These are phyloP conservation scores for Colletotrichum liaoningense DNA, from an alignment of 2,329 filamentous ascomycete genomes.

Conservation along the genomic window DNA sequence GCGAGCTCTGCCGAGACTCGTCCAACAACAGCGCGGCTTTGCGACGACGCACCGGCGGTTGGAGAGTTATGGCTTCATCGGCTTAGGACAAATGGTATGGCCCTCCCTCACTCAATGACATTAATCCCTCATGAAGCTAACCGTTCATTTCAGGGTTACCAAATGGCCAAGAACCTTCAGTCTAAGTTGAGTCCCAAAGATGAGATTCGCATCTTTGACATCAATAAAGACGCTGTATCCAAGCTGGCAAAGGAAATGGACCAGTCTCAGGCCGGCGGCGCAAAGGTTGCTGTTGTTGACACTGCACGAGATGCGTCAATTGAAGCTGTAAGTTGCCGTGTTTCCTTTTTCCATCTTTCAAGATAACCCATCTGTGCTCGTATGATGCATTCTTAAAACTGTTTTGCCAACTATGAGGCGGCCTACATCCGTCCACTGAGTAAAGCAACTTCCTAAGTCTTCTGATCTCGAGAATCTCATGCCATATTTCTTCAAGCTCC, in stretches of 20 bases:
- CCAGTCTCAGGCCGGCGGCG: constrained; percentile 55
- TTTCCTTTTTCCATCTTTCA: constrained; percentile 1
- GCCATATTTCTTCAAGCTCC: not conserved
- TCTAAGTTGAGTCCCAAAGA: constrained; percentile 64
- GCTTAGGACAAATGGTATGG: constrained; percentile 70
- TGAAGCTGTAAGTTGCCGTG: constrained; percentile 61
- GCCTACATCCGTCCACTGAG: not conserved
- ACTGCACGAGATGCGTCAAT: constrained; percentile 61
- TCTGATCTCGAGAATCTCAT: not conserved
- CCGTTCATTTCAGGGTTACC: constrained; percentile 60
- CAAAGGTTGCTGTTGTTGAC: constrained; percentile 56
- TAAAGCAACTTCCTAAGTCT: not conserved
- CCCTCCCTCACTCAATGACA: not conserved
- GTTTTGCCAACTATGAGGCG: constrained; percentile 6
- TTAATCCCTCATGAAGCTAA: not conserved
- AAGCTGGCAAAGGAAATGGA: constrained; percentile 60
- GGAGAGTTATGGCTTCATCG: constrained; percentile 69
- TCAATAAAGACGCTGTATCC: constrained; percentile 62
- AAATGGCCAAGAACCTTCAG: constrained; percentile 73
- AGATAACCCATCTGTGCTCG: constrained; percentile 29
- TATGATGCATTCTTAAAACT: constrained; percentile 3
- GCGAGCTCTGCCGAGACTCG: constrained; percentile 42
- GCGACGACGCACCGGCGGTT: constrained; percentile 58
- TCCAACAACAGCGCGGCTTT: constrained; percentile 61
- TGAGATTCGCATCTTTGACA: constrained; percentile 65